These are phyloP conservation scores for Aspergillus mulundensis DNA, from an alignment of 495 filamentous ascomycete species.

Conservation along the genomic window DNA sequence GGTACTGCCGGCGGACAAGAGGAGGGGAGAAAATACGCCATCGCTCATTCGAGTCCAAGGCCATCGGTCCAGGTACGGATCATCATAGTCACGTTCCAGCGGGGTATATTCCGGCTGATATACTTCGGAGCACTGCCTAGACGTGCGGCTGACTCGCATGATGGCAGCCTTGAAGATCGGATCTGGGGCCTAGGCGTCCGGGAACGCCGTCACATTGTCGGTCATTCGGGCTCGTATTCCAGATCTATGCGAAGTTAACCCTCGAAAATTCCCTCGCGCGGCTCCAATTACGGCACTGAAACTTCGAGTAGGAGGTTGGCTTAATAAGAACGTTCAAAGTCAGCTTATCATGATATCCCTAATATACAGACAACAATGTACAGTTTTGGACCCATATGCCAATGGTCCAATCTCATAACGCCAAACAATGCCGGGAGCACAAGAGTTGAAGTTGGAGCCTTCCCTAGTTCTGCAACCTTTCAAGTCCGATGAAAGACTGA, in stretches of 20 bases:
- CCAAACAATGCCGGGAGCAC: constrained; percentile 29
- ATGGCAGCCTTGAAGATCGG: not conserved
- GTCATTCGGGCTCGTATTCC: not conserved
- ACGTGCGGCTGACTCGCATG: not conserved
- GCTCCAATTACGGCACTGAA: not conserved
- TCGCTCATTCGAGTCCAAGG: not conserved
- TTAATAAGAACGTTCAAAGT: not conserved
- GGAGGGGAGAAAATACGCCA: not conserved
- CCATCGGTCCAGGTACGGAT: not conserved
- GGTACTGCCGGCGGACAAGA: not conserved
- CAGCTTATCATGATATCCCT: constrained; percentile 16
- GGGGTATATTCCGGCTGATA: not conserved
- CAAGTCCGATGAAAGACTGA: not conserved
- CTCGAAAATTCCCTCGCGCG: not conserved
- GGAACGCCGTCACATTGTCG: not conserved
- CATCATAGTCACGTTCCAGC: not conserved
- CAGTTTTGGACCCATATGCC: constrained; percentile 14
- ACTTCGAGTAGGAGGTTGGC: not conserved
- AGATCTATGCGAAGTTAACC: not conserved
- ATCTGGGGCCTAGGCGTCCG: not conserved
- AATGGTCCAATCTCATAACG: constrained; percentile 29
- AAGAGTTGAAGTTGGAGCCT: constrained; percentile 5
- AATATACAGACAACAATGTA: constrained; percentile 22
- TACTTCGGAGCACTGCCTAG: not conserved
- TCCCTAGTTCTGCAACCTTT: not conserved